Percentiles rank a stretch among this genome's conserved stretches.
These are phyloP conservation scores for Spergularia marina DNA, from an alignment of 148 eudicot species.

Conservation along the genomic window DNA sequence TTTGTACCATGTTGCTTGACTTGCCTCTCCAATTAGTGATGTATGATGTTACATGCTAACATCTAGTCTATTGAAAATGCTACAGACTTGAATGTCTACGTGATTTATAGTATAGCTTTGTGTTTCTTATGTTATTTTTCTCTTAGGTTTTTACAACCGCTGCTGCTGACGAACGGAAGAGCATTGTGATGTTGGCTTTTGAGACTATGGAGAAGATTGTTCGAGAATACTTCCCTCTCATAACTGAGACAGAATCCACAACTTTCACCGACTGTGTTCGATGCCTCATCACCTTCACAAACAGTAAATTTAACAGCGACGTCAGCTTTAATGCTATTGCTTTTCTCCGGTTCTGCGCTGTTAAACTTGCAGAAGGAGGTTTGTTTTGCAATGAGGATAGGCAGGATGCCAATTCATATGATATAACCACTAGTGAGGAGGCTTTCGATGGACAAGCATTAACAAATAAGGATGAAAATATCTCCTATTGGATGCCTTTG, in stretches of 20 bases:
- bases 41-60: no score
- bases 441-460: slow-evolving; percentile 45
- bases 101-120: not conserved
- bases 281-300: slow-evolving; percentile 96
- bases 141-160: slow-evolving; percentile 89
- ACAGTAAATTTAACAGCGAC: slow-evolving; percentile 84
- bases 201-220: slow-evolving; percentile 98
- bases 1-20: no score
- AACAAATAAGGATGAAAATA: slow-evolving; percentile 59
- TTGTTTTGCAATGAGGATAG: slow-evolving; percentile 60
- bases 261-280: slow-evolving; percentile 92
- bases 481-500: slow-evolving; percentile 86
- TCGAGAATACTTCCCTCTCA: slow-evolving; percentile 89
- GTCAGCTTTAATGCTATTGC: slow-evolving; percentile 99
- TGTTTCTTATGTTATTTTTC: slow-evolving; percentile 17
- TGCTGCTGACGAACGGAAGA: slow-evolving; percentile 97
- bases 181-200: slow-evolving; percentile 86
- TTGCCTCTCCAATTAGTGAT: not conserved
- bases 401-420: slow-evolving; percentile 44
- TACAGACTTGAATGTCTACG: not conserved
- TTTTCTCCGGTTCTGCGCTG: slow-evolving; percentile 95
- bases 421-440: slow-evolving; percentile 32
- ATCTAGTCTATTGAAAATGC: not conserved
- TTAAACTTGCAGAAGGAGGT: slow-evolving; percentile 97
- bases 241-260: slow-evolving; percentile 88